Percentiles rank a stretch among this genome's conserved stretches.
Conservation (phyloP, 2,329 filamentous ascomycete genomes). For the Amphichorda felina region DNA sequence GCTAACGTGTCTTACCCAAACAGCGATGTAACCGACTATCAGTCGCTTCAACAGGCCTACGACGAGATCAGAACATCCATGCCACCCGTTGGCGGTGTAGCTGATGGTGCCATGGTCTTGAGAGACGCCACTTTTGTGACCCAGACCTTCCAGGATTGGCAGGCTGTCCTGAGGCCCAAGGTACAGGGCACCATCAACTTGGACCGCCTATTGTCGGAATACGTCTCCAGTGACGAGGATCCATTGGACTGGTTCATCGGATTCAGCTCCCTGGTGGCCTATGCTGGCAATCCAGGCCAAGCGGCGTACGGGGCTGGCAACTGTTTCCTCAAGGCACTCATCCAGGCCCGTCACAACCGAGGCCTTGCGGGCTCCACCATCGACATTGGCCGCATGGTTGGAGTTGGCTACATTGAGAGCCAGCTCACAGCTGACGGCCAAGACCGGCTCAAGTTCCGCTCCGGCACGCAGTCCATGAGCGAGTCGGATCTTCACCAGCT, state of each 20-base stretch:
- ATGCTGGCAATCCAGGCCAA: constrained; percentile 22
- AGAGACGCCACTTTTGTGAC: constrained; percentile 18
- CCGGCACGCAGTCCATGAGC: constrained; percentile 9
- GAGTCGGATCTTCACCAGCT: constrained; percentile 16
- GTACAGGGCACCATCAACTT: constrained; percentile 17
- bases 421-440: no score
- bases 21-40: constrained; percentile 1
- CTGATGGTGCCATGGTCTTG: constrained; percentile 31
- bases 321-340: constrained; percentile 25
- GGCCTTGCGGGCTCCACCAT: constrained; percentile 25
- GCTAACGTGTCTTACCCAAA: no score
- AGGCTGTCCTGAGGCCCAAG: constrained; percentile 18
- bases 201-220: constrained; percentile 18
- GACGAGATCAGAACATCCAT: constrained; percentile 11
- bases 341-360: constrained; percentile 15
- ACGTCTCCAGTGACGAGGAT: no score
- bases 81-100: constrained; percentile 27
- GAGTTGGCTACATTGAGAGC: constrained; percentile 25
- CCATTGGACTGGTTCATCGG: constrained; percentile 24
- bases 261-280: constrained; percentile 16
- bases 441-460: no score
- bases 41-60: not conserved
- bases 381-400: constrained; percentile 24
- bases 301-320: constrained; percentile 33
- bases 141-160: constrained; percentile 12